Percentiles rank a stretch among this genome's conserved stretches.
Conservation (phyloP, 2,329 filamentous ascomycete genomes). For the Claviceps maximensis region DNA sequence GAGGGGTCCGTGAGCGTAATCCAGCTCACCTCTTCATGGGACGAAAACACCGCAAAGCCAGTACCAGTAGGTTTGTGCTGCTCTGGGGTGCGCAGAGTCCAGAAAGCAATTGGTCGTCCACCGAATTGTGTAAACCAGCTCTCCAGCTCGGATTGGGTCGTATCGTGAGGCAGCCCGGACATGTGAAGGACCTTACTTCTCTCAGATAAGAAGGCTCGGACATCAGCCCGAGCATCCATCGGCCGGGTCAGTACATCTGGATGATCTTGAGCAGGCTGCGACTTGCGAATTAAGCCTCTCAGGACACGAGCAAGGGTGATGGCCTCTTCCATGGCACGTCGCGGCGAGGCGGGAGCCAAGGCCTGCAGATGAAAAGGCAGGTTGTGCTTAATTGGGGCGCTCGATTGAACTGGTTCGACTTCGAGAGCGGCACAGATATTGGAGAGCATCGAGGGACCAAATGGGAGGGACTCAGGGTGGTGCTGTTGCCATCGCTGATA, state of each 20-base stretch:
- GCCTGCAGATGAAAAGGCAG: constrained; percentile 96
- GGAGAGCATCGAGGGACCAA: constrained; percentile 85
- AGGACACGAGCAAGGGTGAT: constrained; percentile 88
- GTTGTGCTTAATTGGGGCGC: constrained; percentile 97
- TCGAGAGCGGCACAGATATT: constrained; percentile 98
- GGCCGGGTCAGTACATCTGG: constrained; percentile 88
- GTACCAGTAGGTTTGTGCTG: constrained; percentile 99
- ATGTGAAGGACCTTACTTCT: constrained; percentile 97
- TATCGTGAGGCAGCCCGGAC: constrained; percentile 93
- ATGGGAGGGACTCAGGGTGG: constrained; percentile 92
- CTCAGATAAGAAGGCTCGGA: constrained; percentile 89
- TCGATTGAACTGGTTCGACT: constrained; percentile 94
- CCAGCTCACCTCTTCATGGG: constrained; percentile 82
- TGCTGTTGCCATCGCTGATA: constrained; percentile 98
- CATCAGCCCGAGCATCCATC: constrained; percentile 93
- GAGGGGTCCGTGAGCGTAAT: not conserved
- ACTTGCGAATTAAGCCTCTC: constrained; percentile 87
- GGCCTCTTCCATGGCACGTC: constrained; percentile 94
- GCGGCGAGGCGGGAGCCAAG: constrained; percentile 84
- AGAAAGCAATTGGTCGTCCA: constrained; percentile 94
- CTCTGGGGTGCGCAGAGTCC: constrained; percentile 93
- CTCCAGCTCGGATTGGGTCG: constrained; percentile 94
- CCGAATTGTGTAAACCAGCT: constrained; percentile 99
- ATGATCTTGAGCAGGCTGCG: constrained; percentile 83
- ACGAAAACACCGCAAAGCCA: constrained; percentile 96